Evolutionary conservation across 2,329 filamentous ascomycete species (phyloP), one percentile per base, ranked within the genome.

Genomic region (Stemphylium lycopersici): DNA sequence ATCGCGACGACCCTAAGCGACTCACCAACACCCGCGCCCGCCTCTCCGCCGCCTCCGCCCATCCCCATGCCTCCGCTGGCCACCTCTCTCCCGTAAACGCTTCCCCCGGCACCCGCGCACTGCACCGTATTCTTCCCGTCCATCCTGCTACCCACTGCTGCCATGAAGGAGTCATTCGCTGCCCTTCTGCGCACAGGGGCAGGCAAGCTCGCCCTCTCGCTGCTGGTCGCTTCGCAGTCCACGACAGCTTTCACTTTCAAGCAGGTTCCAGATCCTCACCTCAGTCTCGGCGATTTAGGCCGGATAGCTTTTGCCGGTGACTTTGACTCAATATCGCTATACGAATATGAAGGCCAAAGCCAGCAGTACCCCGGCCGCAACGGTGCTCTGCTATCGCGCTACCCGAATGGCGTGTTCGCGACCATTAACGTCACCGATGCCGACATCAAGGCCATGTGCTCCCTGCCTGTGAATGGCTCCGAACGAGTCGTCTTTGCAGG

Each of bases 241-340:
- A 50, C 70, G 4, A 49, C 43, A 57, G 76, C 76, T 15, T 63
- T 75, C 55, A 81, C 79, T 26, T 88, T 90, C 73, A 84, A 80
- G 40, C 74, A 84, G 12, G 82, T 86, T 34, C 86, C 90, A 3
- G 79, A 85, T 12, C 80, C 90, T 52, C 87, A 93, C 68, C 84
- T 99, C 71, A 90, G 96, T 71, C 83, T 96, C 55, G 84, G 83
- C 24, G 80, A 87, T 52, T 80, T 99, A 32, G 95, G 95, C 53
- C 86, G 90, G 66, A 87, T 97, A 63, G 92, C 90, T 49, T 83
- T 99, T 55, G 89, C 87, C 1, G 95, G 95, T 66, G 88, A 97
- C 76, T 99, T 96, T 73, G 87, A 90, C 68, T 91, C 92, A 49
- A 90, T 98, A 67, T 97, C 95, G 11, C 80, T 97, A 34, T 98